Percentiles rank a stretch among this genome's conserved stretches.
Conservation (phyloP, 2,329 filamentous ascomycete genomes). For the Trichoderma koningii region DNA sequence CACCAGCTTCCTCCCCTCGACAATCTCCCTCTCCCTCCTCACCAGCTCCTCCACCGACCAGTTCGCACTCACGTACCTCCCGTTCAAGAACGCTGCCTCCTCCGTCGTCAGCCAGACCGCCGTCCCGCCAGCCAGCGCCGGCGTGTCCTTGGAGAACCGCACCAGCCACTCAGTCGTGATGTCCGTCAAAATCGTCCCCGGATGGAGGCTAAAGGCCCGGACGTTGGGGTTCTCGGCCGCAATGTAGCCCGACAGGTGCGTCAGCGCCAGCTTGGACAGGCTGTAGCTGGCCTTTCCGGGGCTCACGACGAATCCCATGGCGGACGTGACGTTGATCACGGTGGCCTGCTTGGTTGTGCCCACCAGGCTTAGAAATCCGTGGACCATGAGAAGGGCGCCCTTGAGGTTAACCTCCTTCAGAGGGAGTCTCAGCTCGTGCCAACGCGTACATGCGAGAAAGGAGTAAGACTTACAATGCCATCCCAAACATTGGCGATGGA, state of each 20-base stretch:
- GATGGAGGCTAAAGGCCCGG: conserved; percentile 9
- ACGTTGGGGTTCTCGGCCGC: conserved; percentile 11
- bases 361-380: conserved; percentile 11
- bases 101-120: conserved; percentile 20
- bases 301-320: neutral
- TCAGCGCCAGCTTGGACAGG: conserved; percentile 16
- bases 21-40: conserved; percentile 9
- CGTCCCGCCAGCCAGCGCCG: conserved; percentile 13
- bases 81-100: conserved; percentile 12
- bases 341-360: conserved; percentile 1
- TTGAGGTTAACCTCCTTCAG: conserved; percentile 19
- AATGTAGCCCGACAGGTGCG: conserved; percentile 4
- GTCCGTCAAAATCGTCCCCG: conserved; percentile 14
- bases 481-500: neutral
- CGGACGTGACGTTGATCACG: conserved; percentile 12
- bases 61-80: conserved; percentile 8
- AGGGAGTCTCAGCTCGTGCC: neutral
- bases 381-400: conserved; percentile 5
- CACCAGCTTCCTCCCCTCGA: conserved; percentile 1
- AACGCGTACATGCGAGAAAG: neutral
- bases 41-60: conserved; percentile 25
- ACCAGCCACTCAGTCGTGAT: neutral
- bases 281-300: neutral
- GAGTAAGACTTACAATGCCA: neutral
- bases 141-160: neutral